Conservation (phyloP, 2,329 filamentous ascomycete genomes). For the Colletotrichum melonis region DNA sequence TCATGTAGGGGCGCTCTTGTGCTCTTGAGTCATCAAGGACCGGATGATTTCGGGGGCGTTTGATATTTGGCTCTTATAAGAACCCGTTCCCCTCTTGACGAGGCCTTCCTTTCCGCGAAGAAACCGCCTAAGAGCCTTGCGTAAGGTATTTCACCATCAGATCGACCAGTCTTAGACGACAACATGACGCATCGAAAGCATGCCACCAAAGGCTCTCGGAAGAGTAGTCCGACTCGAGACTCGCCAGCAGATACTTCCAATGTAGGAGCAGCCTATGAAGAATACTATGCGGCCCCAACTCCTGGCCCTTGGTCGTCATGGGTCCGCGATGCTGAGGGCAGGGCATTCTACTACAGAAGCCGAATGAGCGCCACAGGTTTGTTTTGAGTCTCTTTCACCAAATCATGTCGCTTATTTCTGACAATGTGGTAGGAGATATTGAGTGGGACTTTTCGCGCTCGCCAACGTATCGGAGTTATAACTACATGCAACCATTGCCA, state of each 20-base stretch:
- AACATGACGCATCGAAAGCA: slow-evolving; percentile 1
- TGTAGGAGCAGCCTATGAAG: too few relatives aligned
- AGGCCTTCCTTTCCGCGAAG: too few relatives aligned
- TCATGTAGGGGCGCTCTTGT: not conserved
- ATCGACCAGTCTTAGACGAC: too few relatives aligned
- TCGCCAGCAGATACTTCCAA: not conserved
- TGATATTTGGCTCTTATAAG: not conserved
- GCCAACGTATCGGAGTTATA: not conserved
- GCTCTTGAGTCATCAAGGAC: not conserved
- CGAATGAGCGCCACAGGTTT: slow-evolving; percentile 1
- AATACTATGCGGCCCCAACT: not conserved
- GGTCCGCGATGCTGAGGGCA: not conserved
- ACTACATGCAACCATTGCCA: not conserved
- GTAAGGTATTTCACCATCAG: too few relatives aligned
- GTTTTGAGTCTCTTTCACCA: not conserved
- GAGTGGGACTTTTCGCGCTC: slow-evolving; percentile 1
- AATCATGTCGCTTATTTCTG: not conserved
- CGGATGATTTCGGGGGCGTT: not conserved
- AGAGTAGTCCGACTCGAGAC: not conserved
- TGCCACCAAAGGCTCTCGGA: not conserved
- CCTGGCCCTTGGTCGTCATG: slow-evolving; percentile 11
- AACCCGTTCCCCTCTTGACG: not conserved
- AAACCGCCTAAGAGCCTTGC: not conserved
- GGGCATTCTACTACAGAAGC: slow-evolving; percentile 18
- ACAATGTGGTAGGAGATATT: not conserved